Conservation (phyloP, 1,284 basidiomycete species). For the Lignosus rhinocerotis region DNA sequence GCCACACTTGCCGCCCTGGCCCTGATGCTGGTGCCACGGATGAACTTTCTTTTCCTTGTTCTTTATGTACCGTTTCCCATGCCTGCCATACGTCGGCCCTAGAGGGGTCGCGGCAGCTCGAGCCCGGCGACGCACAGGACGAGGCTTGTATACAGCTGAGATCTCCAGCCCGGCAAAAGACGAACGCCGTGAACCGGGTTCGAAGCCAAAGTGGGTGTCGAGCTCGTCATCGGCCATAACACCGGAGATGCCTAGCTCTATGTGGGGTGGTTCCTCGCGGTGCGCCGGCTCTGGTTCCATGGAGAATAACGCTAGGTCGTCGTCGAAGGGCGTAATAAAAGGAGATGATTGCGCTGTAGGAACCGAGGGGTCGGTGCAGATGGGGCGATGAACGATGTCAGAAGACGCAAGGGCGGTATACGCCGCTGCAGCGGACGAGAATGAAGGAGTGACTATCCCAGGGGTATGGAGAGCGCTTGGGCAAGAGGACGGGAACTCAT, state of each 20-base stretch:
- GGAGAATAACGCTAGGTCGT: slow-evolving; percentile 43
- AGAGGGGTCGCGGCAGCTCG: slow-evolving; percentile 26
- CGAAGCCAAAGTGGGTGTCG: slow-evolving; percentile 17
- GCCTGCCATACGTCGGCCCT: slow-evolving; percentile 30
- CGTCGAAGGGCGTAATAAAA: slow-evolving; percentile 32
- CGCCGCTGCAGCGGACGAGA: neutral
- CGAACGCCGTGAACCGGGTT: slow-evolving; percentile 14
- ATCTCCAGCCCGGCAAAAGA: slow-evolving; percentile 63
- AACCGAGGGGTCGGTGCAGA: slow-evolving; percentile 26
- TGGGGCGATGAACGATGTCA: slow-evolving; percentile 16
- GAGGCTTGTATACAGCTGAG: slow-evolving; percentile 68
- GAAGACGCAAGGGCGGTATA: slow-evolving; percentile 3
- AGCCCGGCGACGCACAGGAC: slow-evolving; percentile 53
- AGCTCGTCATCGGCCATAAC: slow-evolving; percentile 23
- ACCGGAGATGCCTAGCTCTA: slow-evolving; percentile 1
- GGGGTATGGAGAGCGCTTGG: slow-evolving; percentile 17
- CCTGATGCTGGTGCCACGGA: slow-evolving; percentile 25
- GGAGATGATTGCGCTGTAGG: slow-evolving; percentile 33
- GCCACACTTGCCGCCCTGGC: slow-evolving; percentile 3
- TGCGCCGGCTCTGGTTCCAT: slow-evolving; percentile 48
- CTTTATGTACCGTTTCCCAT: slow-evolving; percentile 40
- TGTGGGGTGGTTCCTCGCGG: slow-evolving; percentile 18
- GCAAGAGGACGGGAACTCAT: slow-evolving; percentile 27
- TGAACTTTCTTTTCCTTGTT: slow-evolving; percentile 30
- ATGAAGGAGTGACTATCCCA: slow-evolving; percentile 13